These are phyloP conservation scores for Mortierella hygrophila DNA, from an alignment of 192 early-diverging fungal genomes.

Conservation along the genomic window DNA sequence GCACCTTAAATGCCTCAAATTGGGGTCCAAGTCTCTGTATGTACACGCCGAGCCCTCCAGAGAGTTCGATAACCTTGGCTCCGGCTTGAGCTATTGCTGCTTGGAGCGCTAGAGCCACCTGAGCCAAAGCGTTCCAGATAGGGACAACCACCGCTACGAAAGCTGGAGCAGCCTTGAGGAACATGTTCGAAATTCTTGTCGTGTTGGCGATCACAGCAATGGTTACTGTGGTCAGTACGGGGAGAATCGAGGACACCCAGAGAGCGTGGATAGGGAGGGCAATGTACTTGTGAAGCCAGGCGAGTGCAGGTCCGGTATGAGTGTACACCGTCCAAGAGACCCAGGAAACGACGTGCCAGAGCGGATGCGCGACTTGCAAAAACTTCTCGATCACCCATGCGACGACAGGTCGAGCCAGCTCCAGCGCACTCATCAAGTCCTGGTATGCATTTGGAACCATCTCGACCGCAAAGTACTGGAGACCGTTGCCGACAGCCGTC, in stretches of 20 bases:
- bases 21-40: conserved; percentile 25
- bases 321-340: conserved; percentile 26
- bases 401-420: conserved; percentile 30
- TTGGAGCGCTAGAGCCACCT: conserved; percentile 12
- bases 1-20: conserved; percentile 32
- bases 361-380: conserved; percentile 11
- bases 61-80: conserved; percentile 2
- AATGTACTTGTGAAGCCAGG: conserved; percentile 16
- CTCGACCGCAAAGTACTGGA: conserved; percentile 26
- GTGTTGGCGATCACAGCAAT: conserved; percentile 3
- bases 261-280: conserved; percentile 7
- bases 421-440: conserved; percentile 35
- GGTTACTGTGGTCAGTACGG: background rate
- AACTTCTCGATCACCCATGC: conserved; percentile 35
- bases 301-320: background rate
- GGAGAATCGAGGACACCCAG: conserved; percentile 24
- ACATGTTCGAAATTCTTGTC: background rate
- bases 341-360: conserved; percentile 31
- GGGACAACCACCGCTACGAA: conserved; percentile 11
- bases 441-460: conserved; percentile 41
- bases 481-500: conserved; percentile 8
- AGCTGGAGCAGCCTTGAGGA: background rate
- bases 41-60: conserved; percentile 24
- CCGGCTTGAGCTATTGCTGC: background rate
- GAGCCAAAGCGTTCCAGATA: conserved; percentile 27